Base-by-base conservation (phyloP, 495 filamentous ascomycete species). In the Penicillium flavigenum region DNA sequence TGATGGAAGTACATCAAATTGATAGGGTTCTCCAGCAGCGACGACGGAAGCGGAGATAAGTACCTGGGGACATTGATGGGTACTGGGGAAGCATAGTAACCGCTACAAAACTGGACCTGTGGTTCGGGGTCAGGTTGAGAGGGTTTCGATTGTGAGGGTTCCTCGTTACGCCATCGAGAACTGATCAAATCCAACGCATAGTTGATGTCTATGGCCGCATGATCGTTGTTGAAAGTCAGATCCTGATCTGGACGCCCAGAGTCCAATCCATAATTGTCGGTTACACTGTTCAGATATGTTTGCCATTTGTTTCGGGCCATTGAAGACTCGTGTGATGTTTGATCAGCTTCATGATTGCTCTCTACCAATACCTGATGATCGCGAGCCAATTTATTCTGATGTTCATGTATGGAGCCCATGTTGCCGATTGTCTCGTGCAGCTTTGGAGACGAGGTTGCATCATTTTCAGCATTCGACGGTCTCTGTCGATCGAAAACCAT, bases 1-100 rank as follows among this genome's bases (percentile, higher is more conserved):
- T 91, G 88, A 72, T 92, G 88, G 59, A 83, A 84, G 60, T 84
- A 84, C 61, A 92, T 81, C 45, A 93, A 69, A 65, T 92, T 91
- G 83, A 92, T 90, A 19, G 85, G 88, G 65, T 90, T 90, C 47
- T 86, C 79, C 46, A 88, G 65, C 32, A 92, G 75, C 51, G 86
- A 79, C 19, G 81, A 70, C 8, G 88, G 88, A 43, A 90, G 71
- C n/a, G 87, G 86, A 53, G 86, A 83, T 16, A 91, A 67, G 27
- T 77, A 77, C 61, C 79, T 77, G 4, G 88, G 85, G 50, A 91
- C 88, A 48, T 80, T 82, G 52, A 92, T 84, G 3, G 82, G 73
- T 4, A 89, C 86, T 3, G 86, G 81, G 16, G 82, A 82, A 4
- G 81, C 78, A 73, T 94, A 92, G 59, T 92, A 92, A 8, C 81